Evolutionary conservation across 176 grass and related monocot genomes (phyloP), one percentile per base, ranked within the genome.

Genomic region (Tillandsia fasciculata): DNA sequence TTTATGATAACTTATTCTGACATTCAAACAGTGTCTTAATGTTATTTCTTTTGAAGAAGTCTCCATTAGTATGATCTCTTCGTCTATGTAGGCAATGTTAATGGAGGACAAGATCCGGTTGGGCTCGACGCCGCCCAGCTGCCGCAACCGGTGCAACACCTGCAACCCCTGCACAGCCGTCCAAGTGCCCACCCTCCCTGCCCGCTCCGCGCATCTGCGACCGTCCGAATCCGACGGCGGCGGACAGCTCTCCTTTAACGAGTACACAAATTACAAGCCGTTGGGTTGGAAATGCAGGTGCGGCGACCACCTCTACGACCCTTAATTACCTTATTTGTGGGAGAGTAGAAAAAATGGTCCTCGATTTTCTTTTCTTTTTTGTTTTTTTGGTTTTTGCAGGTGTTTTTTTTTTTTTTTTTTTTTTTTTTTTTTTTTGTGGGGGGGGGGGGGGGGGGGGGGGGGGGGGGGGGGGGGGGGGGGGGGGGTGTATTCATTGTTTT

Each of bases 251-350:
- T 73, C 71, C 56, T 81, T 81, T 70, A 65, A 53, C 15, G 81
- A 79, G 77, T 83, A 83, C 86, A 83, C 94, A 76, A 93, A 99
- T 79, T 99, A 99, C 89, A 99, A 93, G 72, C 94, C 94, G 64
- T 18, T 99, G 14, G 89, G 88, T 26, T 99, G 94, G 94, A 99
- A 90, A 81, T 99, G 89, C 87, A 71, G 83, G 68, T 99, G 94
- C 69, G 71, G 74, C 33, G 69, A 86, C 65, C 84, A 72, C 65
- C 82, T 99, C 17, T 99, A 82, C 84, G 80, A 93, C 61, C 89
- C 94, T 50, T 99, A 83, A 53, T 48, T 64, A 57, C 6, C 51
- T 42, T 4, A 27, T 48, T 42, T 56, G 2, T 10, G 33, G 33
- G 33, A 7, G 33, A 42, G 33, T 1, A 42, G 29, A 33, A 3